Evolutionary conservation across 2,329 filamentous ascomycete genomes (phyloP).

Genomic region (Ceratocystis ficicola): DNA sequence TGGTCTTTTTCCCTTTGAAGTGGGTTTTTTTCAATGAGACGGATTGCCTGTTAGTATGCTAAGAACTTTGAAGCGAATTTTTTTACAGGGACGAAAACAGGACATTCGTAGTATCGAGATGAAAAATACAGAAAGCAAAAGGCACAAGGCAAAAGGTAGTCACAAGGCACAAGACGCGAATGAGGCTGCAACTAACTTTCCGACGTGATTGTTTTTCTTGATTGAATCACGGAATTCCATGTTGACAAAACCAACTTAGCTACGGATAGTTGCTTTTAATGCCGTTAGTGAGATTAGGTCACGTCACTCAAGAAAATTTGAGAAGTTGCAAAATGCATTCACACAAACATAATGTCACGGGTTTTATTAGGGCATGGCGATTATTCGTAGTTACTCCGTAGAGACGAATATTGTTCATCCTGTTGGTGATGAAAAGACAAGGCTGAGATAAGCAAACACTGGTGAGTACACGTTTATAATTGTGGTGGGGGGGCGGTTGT

Average conservation of each 20-base stretch:
- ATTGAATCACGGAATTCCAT: neutral
- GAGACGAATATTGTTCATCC: neutral
- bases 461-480: no score
- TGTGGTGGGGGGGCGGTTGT: no score
- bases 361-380: neutral
- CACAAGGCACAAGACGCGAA: neutral
- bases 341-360: neutral
- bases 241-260: neutral
- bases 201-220: neutral
- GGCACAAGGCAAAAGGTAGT: neutral
- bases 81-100: neutral
- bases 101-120: neutral
- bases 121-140: neutral
- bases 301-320: neutral
- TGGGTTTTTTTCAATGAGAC: slow-evolving; percentile 7
- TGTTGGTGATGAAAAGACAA: neutral
- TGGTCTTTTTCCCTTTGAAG: neutral
- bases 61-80: neutral
- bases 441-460: no score
- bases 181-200: neutral
- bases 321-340: neutral
- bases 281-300: neutral
- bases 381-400: neutral
- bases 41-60: neutral
- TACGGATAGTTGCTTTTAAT: neutral